phyloP scores from a whole-genome alignment of 2,329 filamentous ascomycete genomes.

The Rutstroemia sp. region DNA sequence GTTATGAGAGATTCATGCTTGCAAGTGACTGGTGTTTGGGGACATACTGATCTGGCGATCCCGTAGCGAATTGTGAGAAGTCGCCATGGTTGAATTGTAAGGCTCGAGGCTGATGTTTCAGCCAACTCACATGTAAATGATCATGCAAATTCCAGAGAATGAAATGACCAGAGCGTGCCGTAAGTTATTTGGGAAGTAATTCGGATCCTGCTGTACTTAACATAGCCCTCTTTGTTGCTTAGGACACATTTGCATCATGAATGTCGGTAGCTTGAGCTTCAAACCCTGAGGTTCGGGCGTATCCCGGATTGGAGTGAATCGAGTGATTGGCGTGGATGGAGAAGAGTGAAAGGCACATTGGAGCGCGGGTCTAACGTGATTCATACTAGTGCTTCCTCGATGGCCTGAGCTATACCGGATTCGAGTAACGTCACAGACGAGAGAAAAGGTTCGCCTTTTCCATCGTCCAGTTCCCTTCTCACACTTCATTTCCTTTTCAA shows the following conservation, averaged over 20 bases:
- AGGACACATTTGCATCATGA: constrained; percentile 7
- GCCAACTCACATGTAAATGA: constrained; percentile 19
- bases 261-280: not conserved
- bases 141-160: constrained; percentile 20
- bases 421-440: not conserved
- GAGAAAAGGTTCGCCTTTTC: not conserved
- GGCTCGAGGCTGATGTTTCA: constrained; percentile 25
- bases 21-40: constrained; percentile 11
- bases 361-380: not conserved
- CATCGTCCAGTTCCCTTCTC: not conserved
- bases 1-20: not conserved
- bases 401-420: not conserved
- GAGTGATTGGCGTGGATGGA: not conserved
- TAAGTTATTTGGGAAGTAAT: not conserved
- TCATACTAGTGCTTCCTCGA: not conserved
- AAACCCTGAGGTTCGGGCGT: not conserved
- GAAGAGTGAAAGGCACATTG: not conserved
- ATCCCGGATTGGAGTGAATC: not conserved
- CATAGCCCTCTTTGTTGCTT: not conserved
- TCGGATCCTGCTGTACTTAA: no score
- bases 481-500: not conserved
- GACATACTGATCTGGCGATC: constrained; percentile 64
- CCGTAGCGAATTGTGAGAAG: constrained; percentile 51
- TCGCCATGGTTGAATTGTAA: constrained; percentile 40
- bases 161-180: not conserved